Percentiles rank a stretch among this genome's conserved stretches.
Conservation (phyloP, 345 rosid genomes). For the Citrus reticulata region DNA sequence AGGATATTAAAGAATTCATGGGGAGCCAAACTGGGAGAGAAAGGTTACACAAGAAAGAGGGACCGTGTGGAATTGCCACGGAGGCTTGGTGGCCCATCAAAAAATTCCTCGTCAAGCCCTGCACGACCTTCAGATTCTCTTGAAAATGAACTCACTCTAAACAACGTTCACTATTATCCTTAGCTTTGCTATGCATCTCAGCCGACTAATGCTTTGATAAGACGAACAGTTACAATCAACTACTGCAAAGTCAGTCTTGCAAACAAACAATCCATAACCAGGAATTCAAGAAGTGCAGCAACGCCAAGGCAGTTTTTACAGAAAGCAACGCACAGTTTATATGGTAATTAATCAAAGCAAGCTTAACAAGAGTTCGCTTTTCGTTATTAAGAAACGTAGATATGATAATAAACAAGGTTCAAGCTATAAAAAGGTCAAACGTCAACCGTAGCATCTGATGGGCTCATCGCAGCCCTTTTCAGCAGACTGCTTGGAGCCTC, state of each 20-base stretch:
- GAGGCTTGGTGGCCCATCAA: slow-evolving; percentile 61
- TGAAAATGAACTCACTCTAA: slow-evolving; percentile 57
- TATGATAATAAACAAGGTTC: too few relatives aligned
- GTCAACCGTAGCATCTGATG: slow-evolving; percentile 74
- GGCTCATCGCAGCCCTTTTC: slow-evolving; percentile 74
- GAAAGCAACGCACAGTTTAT: not conserved
- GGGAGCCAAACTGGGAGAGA: slow-evolving; percentile 76
- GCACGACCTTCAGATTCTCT: slow-evolving; percentile 14
- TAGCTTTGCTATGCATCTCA: not conserved
- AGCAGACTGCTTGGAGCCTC: slow-evolving; percentile 54
- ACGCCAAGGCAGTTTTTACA: too few relatives aligned
- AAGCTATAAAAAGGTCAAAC: not conserved
- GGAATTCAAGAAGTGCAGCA: not conserved
- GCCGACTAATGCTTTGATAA: not conserved
- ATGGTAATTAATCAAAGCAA: not conserved
- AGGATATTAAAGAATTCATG: slow-evolving; percentile 75
- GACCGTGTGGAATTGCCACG: slow-evolving; percentile 69
- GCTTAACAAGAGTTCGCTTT: too few relatives aligned
- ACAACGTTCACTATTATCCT: not conserved
- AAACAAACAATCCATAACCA: not conserved
- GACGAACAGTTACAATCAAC: not conserved
- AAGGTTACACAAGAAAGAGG: slow-evolving; percentile 53
- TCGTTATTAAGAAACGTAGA: not conserved
- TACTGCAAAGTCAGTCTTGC: not conserved
- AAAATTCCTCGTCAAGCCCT: slow-evolving; percentile 45